Base-by-base conservation (phyloP, 1,139 yeast species). In the Geotrichum armillariae region DNA sequence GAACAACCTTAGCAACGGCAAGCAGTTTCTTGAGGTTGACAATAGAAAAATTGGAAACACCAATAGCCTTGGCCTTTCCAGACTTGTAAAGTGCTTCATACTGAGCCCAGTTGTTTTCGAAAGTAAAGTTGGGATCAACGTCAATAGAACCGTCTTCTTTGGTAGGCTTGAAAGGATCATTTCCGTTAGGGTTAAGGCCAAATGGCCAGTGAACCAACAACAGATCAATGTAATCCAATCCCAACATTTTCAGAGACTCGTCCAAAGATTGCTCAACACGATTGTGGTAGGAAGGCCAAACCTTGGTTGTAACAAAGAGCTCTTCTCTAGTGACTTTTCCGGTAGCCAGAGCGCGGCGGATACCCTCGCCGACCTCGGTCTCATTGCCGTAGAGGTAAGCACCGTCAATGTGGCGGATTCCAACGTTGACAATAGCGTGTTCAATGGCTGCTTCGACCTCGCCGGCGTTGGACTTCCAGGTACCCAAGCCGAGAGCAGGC, bases 131-230 rank as follows among this genome's bases (percentile, higher is more conserved):
- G 44, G 70, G 66, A 53, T 78, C 73, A 44, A 71, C 59, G 52
- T 75, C 76, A 8, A 12, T 9, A 37, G 70, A 64, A 17, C 82
- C 82, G 53, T 76, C 77, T 14, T 68, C 67, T 18, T 62, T 62
- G 18, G 55, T 53, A 49, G 83, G 82, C 46, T 71, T 56, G 32
- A 64, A 55, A 38, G 72, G 65, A 53, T 72, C 72, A 52, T 69
- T 67, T 48, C 74, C 72, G 34, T 68, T 67, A 38, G 71, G 71
- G 53, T 75, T 74, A 52, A 79, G 64, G 1, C 87, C 76, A 47
- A 79, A 75, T 2, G 97, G 97, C 96, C 95, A 89, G 70, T 91
- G 97, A 62, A 87, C 78, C 65, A 91, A 76, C 66, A 83, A 84
- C 60, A 90, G 74, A 66, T 91, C 97, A 51, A 91, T 83, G 62